Evolutionary conservation across 2,329 filamentous ascomycete species (phyloP), one percentile per base, ranked within the genome.

Genomic region (Alternaria atra): DNA sequence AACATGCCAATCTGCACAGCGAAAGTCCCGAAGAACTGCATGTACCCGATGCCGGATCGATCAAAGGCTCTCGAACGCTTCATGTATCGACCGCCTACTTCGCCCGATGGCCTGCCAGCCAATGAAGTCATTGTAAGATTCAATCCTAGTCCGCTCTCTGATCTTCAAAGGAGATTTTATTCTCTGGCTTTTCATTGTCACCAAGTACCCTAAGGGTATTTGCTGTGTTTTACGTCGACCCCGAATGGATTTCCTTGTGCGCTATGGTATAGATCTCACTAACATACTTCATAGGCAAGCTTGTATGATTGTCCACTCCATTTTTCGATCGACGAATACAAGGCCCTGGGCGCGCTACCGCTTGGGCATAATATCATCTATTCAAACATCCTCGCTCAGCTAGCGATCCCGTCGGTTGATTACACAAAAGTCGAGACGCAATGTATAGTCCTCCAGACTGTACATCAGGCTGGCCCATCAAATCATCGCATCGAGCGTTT

Each of bases 301-400:
- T 40, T 67, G 3, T 73, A 66, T 0, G 52, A 71, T 0, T 88
- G 86, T 50, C 86, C 87, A 0, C 10, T 57, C 0, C 67, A 81
- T 23, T 76, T 90, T 56, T 79, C 83, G 0, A 59, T 87, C 0
- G 81, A 84, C 0, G 86, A 90, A 54, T 89, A 82, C 69, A 84
- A 85, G 52, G 78, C 82, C 0, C 81, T 89, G n/a, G 78, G 80
- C 0, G 69, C 81, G 0, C 64, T 90, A 3, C 80, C 84, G 0
- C 69, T 83, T 1, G 86, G 86, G 0, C 59, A 79, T 17, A 68
- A 73, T 1, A 73, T 88, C 8, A 30, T 51, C 3, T 53, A 54
- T 10, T 34, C 44, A 8, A 63, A 60, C 35, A 51, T 63, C 1
- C 35, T 65, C n/a, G 48, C 52, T 9, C 57, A 65, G 12, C 20